phyloP scores from a whole-genome alignment of 305 asterid genomes.

The Plantago coronopus region DNA sequence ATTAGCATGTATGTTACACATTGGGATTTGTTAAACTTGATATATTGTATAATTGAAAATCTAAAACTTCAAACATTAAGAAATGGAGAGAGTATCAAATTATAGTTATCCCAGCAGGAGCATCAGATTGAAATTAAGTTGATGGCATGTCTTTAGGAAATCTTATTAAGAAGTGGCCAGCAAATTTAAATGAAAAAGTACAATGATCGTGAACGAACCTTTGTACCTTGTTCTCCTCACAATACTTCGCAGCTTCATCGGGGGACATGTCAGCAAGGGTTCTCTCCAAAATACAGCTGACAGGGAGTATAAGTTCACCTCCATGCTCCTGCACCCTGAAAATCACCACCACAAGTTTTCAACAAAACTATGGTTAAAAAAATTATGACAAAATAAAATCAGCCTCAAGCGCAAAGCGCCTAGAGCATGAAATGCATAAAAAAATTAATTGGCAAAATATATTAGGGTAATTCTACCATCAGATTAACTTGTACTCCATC shows the following conservation, averaged over 20 bases:
- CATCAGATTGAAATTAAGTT: too few relatives aligned
- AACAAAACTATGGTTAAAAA: conserved; percentile 5
- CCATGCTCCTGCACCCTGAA: conserved; percentile 99
- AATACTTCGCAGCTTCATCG: conserved; percentile 85
- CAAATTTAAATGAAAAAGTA: conserved; percentile 13
- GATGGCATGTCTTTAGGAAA: neutral
- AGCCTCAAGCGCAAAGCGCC: too few relatives aligned
- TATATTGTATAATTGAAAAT: too few relatives aligned
- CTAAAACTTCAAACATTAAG: too few relatives aligned
- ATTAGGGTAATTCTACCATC: too few relatives aligned
- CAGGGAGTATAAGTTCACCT: conserved; percentile 81
- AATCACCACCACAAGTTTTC: conserved; percentile 16
- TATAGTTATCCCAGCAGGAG: too few relatives aligned
- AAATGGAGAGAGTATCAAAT: neutral
- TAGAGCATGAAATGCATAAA: too few relatives aligned
- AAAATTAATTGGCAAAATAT: too few relatives aligned
- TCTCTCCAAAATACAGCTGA: conserved; percentile 89
- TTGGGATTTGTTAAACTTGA: too few relatives aligned
- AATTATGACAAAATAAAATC: neutral
- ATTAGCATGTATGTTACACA: too few relatives aligned
- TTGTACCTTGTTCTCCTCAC: conserved; percentile 89
- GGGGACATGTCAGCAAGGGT: conserved; percentile 74
- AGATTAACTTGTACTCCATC: too few relatives aligned
- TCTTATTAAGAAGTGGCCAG: neutral
- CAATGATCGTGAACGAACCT: conserved; percentile 52